Conservation (phyloP, 768 basidiomycete species). For the Lentinula edodes region DNA sequence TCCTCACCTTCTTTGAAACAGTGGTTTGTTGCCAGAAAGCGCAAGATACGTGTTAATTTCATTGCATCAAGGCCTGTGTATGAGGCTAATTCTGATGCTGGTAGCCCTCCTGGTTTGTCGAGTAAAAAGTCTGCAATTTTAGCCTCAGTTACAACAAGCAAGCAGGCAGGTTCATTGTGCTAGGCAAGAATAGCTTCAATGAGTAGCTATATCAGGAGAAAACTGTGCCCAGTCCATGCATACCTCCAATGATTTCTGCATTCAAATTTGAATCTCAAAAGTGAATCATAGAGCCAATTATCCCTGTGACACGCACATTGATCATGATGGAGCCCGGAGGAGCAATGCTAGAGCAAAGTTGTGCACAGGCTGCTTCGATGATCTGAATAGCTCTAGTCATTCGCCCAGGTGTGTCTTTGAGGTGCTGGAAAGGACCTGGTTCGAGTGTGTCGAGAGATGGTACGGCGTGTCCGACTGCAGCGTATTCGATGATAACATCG, state of each 20-base stretch:
- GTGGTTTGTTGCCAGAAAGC: conserved; percentile 33
- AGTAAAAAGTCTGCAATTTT: conserved; percentile 32
- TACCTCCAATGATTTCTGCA: conserved; percentile 12
- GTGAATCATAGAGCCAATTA: neutral
- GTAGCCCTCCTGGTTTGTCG: conserved; percentile 29
- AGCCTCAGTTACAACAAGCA: conserved; percentile 27
- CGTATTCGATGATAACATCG: conserved; percentile 26
- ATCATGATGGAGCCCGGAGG: conserved; percentile 25
- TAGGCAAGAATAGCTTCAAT: neutral
- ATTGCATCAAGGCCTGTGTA: conserved; percentile 24
- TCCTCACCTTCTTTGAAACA: conserved; percentile 32
- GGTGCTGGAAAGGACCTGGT: conserved; percentile 29
- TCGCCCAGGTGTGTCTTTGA: conserved; percentile 13
- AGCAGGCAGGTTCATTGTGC: conserved; percentile 26
- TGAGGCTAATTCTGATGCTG: conserved; percentile 24
- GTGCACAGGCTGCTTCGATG: conserved; percentile 30
- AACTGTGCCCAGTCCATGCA: neutral
- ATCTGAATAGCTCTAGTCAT: conserved; percentile 24
- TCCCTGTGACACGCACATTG: conserved; percentile 17
- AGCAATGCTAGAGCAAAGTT: conserved; percentile 23
- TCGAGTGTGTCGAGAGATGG: conserved; percentile 29
- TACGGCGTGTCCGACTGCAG: conserved; percentile 15
- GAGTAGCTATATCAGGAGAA: neutral
- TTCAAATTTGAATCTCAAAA: neutral
- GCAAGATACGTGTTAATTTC: conserved; percentile 34